These are phyloP conservation scores for Coccomyxa subellipsoidea DNA, from an alignment of 163 green algal genomes.

Conservation along the genomic window DNA sequence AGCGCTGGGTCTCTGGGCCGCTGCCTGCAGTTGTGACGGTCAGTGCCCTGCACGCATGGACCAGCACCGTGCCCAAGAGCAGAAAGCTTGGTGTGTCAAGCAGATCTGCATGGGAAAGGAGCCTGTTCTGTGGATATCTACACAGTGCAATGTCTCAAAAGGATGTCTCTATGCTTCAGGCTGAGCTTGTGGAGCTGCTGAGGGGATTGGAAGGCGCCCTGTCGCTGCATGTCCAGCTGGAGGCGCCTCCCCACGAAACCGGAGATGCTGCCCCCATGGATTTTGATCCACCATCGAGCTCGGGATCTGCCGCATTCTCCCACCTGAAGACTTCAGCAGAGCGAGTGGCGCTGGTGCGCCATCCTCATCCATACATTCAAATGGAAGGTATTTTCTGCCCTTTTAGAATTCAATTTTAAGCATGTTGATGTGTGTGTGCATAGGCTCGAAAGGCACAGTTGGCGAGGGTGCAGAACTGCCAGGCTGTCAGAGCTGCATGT, in stretches of 20 bases:
- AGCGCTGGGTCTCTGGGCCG: background rate
- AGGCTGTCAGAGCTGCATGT: background rate
- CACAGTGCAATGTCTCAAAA: no score
- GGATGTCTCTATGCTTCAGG: background rate
- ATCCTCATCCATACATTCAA: no score
- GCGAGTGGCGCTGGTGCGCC: background rate
- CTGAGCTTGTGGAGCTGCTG: background rate
- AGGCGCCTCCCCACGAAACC: background rate
- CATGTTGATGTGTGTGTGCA: background rate
- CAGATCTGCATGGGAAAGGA: no score
- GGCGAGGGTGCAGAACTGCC: background rate
- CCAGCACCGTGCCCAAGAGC: no score
- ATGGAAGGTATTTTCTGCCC: no score
- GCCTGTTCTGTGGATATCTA: no score
- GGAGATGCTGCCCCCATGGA: background rate
- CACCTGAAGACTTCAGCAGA: background rate
- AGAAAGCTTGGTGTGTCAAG: no score
- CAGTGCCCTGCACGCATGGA: no score
- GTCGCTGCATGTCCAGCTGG: background rate
- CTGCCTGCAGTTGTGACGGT: background rate
- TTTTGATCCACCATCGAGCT: background rate
- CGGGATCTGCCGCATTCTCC: background rate
- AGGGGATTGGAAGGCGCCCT: background rate
- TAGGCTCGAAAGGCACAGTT: constrained; percentile 1
- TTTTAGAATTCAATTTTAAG: no score